Evolutionary conservation across 179 eudicot species (phyloP).

Genomic region (Beta macrorhiza): DNA sequence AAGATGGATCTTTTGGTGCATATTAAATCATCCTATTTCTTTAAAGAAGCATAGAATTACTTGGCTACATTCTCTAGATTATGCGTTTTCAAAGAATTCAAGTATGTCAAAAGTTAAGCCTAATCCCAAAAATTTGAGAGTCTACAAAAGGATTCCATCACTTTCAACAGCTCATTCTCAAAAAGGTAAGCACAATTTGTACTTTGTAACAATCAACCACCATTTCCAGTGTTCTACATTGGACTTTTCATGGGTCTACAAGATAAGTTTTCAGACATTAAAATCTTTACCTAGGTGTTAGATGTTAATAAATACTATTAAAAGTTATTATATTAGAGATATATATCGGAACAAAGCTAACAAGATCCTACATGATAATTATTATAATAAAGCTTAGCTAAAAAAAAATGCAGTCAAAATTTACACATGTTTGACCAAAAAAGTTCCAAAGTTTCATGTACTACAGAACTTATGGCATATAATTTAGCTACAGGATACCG

Average conservation of each 20-base stretch:
- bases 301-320: no score
- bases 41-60: not conserved
- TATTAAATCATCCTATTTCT: not conserved
- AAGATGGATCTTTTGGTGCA: not conserved
- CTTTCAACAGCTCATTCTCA: not conserved
- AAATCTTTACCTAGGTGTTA: no score
- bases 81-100: not conserved
- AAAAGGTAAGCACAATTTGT: not conserved
- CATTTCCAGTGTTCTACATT: not conserved
- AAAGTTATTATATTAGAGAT: no score
- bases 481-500: not conserved
- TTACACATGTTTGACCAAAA: no score
- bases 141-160: not conserved
- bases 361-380: no score
- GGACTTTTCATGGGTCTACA: no score
- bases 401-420: no score
- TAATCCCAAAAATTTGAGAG: not conserved
- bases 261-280: no score
- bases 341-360: no score
- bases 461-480: no score
- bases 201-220: not conserved
- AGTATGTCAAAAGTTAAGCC: not conserved
- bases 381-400: no score
- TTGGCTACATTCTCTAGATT: not conserved
- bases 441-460: no score